A percentile compares a stretch with the other conserved stretches of the same genome.
Conservation (phyloP, 2,329 filamentous ascomycete species). For the Cordyceps fumosorosea region DNA sequence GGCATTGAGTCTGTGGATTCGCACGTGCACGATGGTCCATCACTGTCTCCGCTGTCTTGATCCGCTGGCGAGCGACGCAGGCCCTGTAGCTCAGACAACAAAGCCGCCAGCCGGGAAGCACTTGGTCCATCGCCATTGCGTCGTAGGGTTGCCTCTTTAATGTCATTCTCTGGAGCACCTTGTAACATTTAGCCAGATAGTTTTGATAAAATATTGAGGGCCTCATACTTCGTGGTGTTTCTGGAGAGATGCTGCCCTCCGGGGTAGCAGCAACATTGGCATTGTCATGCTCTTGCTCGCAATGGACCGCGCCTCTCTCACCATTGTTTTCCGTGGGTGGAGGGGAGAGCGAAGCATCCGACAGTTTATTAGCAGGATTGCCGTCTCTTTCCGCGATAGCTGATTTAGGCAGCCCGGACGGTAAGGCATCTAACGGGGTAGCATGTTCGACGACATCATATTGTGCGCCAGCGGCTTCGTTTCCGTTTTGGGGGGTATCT, state of each 20-base stretch:
- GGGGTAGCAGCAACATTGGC: background rate
- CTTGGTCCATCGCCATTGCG: background rate
- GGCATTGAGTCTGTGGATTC: conserved; percentile 1
- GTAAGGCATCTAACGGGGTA: too few relatives aligned
- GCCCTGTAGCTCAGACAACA: background rate
- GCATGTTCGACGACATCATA: too few relatives aligned
- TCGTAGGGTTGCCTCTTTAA: background rate
- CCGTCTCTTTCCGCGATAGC: background rate
- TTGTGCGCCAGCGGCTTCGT: too few relatives aligned
- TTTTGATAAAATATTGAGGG: background rate
- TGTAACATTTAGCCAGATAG: background rate
- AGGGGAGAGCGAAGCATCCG: background rate
- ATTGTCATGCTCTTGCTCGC: background rate
- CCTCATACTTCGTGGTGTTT: background rate
- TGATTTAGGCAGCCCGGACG: background rate
- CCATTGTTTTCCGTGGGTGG: background rate
- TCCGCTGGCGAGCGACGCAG: background rate
- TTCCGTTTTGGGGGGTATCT: background rate
- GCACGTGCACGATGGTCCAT: background rate
- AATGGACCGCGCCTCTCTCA: background rate
- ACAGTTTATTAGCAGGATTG: background rate
- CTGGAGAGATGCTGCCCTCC: background rate
- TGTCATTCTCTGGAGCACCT: background rate
- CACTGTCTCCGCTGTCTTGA: background rate
- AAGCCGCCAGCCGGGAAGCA: background rate